phyloP scores from a whole-genome alignment of 208 protist genomes.

The Trypanosoma melophagium region DNA sequence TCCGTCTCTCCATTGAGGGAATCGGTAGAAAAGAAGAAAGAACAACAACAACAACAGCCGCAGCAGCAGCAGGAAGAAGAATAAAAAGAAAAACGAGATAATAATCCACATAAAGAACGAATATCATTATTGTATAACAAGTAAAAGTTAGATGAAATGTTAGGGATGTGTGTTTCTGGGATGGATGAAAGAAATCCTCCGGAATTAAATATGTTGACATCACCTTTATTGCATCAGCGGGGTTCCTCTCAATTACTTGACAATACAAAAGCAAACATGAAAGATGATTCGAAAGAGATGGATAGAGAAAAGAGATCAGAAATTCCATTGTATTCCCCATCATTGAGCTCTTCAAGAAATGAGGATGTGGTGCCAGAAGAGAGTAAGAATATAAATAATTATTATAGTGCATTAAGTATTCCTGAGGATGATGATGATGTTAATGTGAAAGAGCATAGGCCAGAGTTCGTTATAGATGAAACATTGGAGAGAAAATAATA shows the following conservation, averaged over 20 bases:
- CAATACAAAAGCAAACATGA: background rate
- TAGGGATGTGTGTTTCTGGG: background rate
- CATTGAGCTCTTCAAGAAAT: background rate
- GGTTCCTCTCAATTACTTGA: background rate
- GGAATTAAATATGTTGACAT: background rate
- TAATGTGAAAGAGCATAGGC: too few relatives aligned
- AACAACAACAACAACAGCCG: too few relatives aligned
- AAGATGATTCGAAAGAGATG: background rate
- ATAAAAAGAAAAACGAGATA: background rate
- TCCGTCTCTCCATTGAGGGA: too few relatives aligned
- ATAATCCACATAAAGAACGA: background rate
- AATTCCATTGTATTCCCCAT: background rate
- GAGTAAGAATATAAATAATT: background rate
- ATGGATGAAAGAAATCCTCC: background rate
- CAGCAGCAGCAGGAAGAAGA: background rate
- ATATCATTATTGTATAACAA: slow-evolving; percentile 4
- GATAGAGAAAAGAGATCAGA: background rate
- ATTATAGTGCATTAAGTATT: too few relatives aligned
- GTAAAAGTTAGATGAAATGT: slow-evolving; percentile 1
- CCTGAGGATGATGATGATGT: background rate
- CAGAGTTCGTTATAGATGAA: too few relatives aligned
- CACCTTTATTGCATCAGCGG: background rate
- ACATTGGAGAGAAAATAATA: too few relatives aligned
- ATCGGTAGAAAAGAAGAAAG: background rate
- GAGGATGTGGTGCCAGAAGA: background rate